These are phyloP conservation scores for Dendrostoma leiphaemia DNA, from an alignment of 2,329 filamentous ascomycete genomes.

Conservation along the genomic window DNA sequence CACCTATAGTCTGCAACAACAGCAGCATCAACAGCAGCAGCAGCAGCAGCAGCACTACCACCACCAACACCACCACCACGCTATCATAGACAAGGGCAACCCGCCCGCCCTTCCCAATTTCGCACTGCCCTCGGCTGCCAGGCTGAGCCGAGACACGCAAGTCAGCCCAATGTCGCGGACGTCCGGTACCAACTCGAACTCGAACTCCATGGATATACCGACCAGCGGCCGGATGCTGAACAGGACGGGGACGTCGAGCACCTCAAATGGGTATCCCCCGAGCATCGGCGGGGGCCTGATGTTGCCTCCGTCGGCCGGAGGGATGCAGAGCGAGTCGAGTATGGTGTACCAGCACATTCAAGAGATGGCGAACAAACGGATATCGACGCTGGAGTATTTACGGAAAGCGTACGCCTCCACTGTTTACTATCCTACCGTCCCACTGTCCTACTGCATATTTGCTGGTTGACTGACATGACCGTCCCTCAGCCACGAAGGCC, in stretches of 20 bases:
- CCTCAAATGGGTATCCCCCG: slow-evolving; percentile 24
- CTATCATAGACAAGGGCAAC: slow-evolving; percentile 43
- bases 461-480: neutral
- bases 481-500: slow-evolving; percentile 76
- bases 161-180: neutral
- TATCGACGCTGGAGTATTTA: slow-evolving; percentile 90
- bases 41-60: neutral
- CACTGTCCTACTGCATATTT: neutral
- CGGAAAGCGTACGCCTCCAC: slow-evolving; percentile 72
- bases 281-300: slow-evolving; percentile 20
- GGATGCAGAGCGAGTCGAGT: slow-evolving; percentile 42
- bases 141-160: slow-evolving; percentile 6
- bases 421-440: neutral
- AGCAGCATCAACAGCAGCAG: too few species aligned
- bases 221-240: slow-evolving; percentile 41
- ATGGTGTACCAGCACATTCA: slow-evolving; percentile 67
- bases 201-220: slow-evolving; percentile 22
- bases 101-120: slow-evolving; percentile 56
- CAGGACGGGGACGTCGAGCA: slow-evolving; percentile 38
- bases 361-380: slow-evolving; percentile 85
- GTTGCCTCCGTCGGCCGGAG: slow-evolving; percentile 26
- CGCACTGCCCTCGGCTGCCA: slow-evolving; percentile 46
- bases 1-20: too few species aligned
- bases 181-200: neutral
- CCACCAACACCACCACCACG: slow-evolving; percentile 21